Base-by-base conservation (phyloP, 129 eudicot genomes). In the Flaveria sonorensis region DNA sequence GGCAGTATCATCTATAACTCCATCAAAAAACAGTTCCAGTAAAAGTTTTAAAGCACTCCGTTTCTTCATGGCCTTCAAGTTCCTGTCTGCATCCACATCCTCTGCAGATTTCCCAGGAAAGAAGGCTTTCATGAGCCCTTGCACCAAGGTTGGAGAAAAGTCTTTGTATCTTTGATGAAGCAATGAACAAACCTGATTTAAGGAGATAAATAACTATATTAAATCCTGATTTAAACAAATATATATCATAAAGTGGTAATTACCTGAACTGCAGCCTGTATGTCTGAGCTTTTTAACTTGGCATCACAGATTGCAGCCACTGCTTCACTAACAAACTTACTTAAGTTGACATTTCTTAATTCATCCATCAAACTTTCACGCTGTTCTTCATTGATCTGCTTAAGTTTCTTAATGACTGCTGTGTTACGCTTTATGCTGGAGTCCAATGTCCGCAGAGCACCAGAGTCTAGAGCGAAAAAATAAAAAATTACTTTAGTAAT, bases 381-480 rank as follows among this genome's bases (percentile, higher is more conserved):
- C 78, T 86, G 98, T 74, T 94, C 98, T 72, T 94, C 98, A 81
- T 88, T 94, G 61, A 94, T 94, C 77, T 87, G 96, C 86, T 94
- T 94, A 26, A 94, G 87, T 70, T 94, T 94, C 76, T 94, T 94
- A 19, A 94, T 94, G 73, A 94, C 97, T 61, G 98, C 97, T 11
- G 98, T 94, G 74, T 94, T 94, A 36, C 97, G 97, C 85, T 91
- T 94, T 78, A 94, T 94, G 88, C 98, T 94, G 64, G 98, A 94
- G 77, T 94, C 98, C 77, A 94, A 67, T 52, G 98, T 87, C 79
- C 98, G 83, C 30, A 91, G 88, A 46, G 89, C 85, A 78, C 89
- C 78, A 3, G 98, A 55, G 68, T 94, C 98, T 94, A 87, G 48
- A 73, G 82, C 19, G 12, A 45, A 60, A 79, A 79, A 70, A 64